Percentiles rank a stretch among this genome's conserved stretches.
Evolutionary conservation across 2,329 filamentous ascomycete species (phyloP).

Genomic region (Cadophora malorum): DNA sequence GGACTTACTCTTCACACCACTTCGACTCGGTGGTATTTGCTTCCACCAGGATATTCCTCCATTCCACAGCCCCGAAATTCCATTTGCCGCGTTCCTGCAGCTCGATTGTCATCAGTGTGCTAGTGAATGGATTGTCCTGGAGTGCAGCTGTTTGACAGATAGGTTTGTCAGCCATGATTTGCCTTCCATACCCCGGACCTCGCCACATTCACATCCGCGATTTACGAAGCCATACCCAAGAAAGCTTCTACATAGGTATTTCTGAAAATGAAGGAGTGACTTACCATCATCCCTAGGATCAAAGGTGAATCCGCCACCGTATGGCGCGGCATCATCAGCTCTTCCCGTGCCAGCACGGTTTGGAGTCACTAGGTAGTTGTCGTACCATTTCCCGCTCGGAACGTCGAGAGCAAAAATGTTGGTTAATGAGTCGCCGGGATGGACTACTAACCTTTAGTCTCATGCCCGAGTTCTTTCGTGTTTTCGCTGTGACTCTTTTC

Average conservation of each 20-base stretch:
- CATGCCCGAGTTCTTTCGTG: too few species aligned
- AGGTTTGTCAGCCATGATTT: background rate
- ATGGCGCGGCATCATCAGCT: slow-evolving; percentile 13
- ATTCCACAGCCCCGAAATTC: slow-evolving; percentile 33
- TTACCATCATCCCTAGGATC: slow-evolving; percentile 26
- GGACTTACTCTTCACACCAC: slow-evolving; percentile 28
- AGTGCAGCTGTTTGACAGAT: background rate
- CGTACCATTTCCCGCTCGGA: slow-evolving; percentile 27
- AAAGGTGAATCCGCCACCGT: slow-evolving; percentile 29
- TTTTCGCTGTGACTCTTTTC: too few species aligned
- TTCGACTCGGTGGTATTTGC: slow-evolving; percentile 30
- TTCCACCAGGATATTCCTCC: slow-evolving; percentile 32
- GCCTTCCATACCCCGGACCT: background rate
- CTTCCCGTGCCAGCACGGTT: slow-evolving; percentile 6
- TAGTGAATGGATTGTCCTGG: slow-evolving; percentile 1
- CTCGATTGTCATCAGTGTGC: slow-evolving; percentile 30
- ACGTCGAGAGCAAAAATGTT: slow-evolving; percentile 31
- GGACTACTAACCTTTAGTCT: slow-evolving; percentile 20
- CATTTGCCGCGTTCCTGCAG: slow-evolving; percentile 30
- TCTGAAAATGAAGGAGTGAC: background rate
- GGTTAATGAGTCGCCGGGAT: slow-evolving; percentile 31
- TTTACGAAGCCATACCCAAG: too few species aligned
- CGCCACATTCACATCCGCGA: background rate
- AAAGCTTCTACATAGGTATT: too few species aligned
- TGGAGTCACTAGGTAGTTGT: slow-evolving; percentile 28